Evolutionary conservation across 2,329 filamentous ascomycete genomes (phyloP).

Genomic region (Diplodia scrobiculata): DNA sequence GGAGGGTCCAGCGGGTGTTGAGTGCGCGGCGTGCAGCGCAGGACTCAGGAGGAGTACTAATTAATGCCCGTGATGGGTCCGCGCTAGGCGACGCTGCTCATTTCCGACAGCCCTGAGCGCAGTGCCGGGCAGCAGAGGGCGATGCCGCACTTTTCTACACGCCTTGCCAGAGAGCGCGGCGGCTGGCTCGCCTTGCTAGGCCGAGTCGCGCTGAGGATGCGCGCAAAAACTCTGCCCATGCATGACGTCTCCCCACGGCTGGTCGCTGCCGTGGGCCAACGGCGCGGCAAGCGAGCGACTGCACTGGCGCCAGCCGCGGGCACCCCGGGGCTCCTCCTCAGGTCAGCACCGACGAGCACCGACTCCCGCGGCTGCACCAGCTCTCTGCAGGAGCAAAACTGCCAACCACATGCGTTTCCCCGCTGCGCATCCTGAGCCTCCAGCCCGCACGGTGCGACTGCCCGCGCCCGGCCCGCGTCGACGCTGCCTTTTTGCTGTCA

Average conservation of each 20-base stretch:
- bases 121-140: constrained; percentile 1
- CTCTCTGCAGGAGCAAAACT: constrained; percentile 3
- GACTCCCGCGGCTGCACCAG: constrained; percentile 17
- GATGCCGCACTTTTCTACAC: constrained; percentile 10
- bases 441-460: constrained; percentile 1
- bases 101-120: constrained; percentile 25
- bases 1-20: constrained; percentile 19
- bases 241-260: constrained; percentile 28
- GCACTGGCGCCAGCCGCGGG: constrained; percentile 5
- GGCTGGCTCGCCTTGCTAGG: background rate
- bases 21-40: background rate
- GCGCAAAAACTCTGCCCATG: constrained; percentile 28
- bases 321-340: background rate
- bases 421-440: background rate
- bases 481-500: constrained; percentile 1
- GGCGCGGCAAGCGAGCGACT: constrained; percentile 23
- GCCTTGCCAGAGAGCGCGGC: background rate
- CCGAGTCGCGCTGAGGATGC: constrained; percentile 10
- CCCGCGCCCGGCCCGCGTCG: constrained; percentile 2
- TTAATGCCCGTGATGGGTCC: constrained; percentile 30
- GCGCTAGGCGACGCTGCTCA: constrained; percentile 29
- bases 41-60: constrained; percentile 28
- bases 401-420: constrained; percentile 10
- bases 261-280: constrained; percentile 7
- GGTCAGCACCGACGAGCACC: constrained; percentile 1